These are phyloP conservation scores for Zelonia costaricensis DNA, from an alignment of 208 protist species.

Conservation along the genomic window DNA sequence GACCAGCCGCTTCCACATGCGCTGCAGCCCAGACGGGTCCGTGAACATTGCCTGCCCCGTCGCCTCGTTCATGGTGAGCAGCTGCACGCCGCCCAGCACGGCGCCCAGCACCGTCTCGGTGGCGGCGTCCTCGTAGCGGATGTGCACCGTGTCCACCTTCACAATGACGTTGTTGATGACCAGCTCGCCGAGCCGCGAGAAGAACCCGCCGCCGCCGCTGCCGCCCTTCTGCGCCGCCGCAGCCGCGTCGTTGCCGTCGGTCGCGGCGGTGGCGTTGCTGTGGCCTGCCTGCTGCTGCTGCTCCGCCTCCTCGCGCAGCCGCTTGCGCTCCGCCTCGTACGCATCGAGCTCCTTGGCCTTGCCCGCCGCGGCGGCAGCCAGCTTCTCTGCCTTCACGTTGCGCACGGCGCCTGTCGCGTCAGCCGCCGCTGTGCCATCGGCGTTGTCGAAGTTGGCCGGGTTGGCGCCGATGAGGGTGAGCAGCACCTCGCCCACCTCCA, in stretches of 20 bases:
- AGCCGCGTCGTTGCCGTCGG: slow-evolving; percentile 16
- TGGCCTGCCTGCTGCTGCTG: slow-evolving; percentile 15
- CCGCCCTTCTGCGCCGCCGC: not conserved
- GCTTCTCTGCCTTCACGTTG: slow-evolving; percentile 48
- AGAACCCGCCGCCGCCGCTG: slow-evolving; percentile 52
- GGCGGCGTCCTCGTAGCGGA: slow-evolving; percentile 81
- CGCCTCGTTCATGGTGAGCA: slow-evolving; percentile 71
- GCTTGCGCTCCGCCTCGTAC: slow-evolving; percentile 73
- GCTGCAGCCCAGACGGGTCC: slow-evolving; percentile 56
- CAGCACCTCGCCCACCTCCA: slow-evolving; percentile 81
- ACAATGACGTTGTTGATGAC: slow-evolving; percentile 91
- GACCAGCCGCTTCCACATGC: slow-evolving; percentile 71
- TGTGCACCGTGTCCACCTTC: slow-evolving; percentile 77
- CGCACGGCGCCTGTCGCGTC: not conserved
- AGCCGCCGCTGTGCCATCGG: not conserved
- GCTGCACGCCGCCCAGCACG: slow-evolving; percentile 70
- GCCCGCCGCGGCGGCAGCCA: slow-evolving; percentile 39
- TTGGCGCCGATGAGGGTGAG: slow-evolving; percentile 50
- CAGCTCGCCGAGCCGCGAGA: slow-evolving; percentile 76
- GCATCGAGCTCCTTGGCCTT: slow-evolving; percentile 66
- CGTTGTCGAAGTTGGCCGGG: slow-evolving; percentile 11
- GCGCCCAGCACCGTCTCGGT: slow-evolving; percentile 66
- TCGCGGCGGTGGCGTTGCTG: too few species aligned
- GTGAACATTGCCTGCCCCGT: slow-evolving; percentile 77
- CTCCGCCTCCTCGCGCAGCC: slow-evolving; percentile 37